These are phyloP conservation scores for Podila horticola DNA, from an alignment of 192 early-diverging fungal species.

Conservation along the genomic window DNA sequence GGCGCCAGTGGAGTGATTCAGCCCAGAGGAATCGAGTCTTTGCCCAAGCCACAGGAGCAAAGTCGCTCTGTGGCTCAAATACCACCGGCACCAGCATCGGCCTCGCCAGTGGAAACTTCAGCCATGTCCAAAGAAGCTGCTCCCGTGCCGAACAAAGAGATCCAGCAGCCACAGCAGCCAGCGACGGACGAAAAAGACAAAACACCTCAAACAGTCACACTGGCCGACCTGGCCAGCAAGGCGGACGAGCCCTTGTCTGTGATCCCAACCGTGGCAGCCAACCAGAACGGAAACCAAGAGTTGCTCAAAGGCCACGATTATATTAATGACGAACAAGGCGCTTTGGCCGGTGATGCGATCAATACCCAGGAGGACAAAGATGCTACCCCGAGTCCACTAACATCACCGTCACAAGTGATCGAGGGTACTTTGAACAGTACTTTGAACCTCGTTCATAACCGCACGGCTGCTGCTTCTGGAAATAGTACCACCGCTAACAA, in stretches of 20 bases:
- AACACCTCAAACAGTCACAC: background rate
- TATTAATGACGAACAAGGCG: constrained; percentile 5
- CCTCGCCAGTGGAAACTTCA: background rate
- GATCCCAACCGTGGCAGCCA: constrained; percentile 6
- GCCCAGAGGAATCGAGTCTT: background rate
- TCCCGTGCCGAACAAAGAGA: no score
- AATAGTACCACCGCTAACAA: background rate
- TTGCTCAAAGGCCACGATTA: background rate
- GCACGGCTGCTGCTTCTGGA: background rate
- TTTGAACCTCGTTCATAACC: no score
- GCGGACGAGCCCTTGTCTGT: constrained; percentile 20
- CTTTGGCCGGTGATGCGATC: constrained; percentile 21
- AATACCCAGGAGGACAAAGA: constrained; percentile 13
- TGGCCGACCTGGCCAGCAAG: constrained; percentile 13
- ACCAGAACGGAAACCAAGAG: background rate
- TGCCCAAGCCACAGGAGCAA: background rate
- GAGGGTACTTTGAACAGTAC: constrained; percentile 3
- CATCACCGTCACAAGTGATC: constrained; percentile 16
- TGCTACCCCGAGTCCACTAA: background rate
- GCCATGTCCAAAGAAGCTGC: no score
- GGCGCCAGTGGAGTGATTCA: background rate
- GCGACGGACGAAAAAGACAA: no score
- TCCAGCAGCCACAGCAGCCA: no score
- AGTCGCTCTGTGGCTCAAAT: background rate
- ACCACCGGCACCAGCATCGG: background rate